Evolutionary conservation across 208 protist species (phyloP).

Genomic region (Blastocrithidia nonstop): DNA sequence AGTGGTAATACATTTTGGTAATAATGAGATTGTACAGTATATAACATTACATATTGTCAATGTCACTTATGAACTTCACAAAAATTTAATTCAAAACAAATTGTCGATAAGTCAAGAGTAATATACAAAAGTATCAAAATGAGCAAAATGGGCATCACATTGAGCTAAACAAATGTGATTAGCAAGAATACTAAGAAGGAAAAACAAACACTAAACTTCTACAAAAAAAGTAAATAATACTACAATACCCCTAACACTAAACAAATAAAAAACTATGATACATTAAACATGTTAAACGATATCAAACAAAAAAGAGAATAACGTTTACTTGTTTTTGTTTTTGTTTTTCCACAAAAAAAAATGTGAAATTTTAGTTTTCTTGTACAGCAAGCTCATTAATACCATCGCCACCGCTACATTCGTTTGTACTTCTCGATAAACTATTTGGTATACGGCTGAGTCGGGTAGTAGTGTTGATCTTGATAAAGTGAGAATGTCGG

Average conservation of each 20-base stretch:
- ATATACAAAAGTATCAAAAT: too few relatives aligned
- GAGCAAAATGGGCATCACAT: too few relatives aligned
- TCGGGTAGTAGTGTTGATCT: constrained; percentile 84
- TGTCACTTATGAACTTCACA: too few relatives aligned
- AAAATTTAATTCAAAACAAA: too few relatives aligned
- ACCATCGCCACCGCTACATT: constrained; percentile 83
- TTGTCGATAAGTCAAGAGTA: too few relatives aligned
- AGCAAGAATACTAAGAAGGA: too few relatives aligned
- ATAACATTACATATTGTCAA: too few relatives aligned
- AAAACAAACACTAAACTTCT: too few relatives aligned
- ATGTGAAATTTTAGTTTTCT: not conserved
- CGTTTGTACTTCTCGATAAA: constrained; percentile 86
- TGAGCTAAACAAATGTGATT: too few relatives aligned
- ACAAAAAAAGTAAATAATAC: too few relatives aligned
- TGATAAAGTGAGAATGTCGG: constrained; percentile 84
- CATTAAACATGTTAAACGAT: not conserved
- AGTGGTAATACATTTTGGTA: too few relatives aligned
- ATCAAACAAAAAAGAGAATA: not conserved
- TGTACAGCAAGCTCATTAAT: constrained; percentile 14
- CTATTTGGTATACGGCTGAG: constrained; percentile 82
- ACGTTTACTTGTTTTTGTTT: not conserved
- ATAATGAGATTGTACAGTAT: too few relatives aligned
- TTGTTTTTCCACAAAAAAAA: not conserved
- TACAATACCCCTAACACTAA: not conserved
- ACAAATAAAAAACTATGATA: not conserved